phyloP scores from a whole-genome alignment of 2,329 filamentous ascomycete species.

The Fusarium sp. region DNA sequence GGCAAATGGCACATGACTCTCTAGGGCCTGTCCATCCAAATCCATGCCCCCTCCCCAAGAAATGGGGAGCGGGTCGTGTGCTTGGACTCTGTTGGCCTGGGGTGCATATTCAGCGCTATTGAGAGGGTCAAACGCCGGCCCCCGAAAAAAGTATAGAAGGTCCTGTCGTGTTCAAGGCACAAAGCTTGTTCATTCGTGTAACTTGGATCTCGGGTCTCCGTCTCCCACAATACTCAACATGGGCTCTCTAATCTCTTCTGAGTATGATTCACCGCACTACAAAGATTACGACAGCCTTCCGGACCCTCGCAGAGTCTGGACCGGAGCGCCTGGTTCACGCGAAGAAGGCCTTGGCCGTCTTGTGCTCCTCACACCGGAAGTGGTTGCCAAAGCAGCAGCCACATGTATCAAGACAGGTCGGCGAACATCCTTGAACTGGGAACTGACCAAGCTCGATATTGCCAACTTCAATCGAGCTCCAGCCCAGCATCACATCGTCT shows the following conservation, averaged over 20 bases:
- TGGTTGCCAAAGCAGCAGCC: not conserved
- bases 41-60: not conserved
- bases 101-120: not conserved
- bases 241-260: not conserved
- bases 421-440: not conserved
- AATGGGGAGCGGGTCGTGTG: not conserved
- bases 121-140: not conserved
- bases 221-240: not conserved
- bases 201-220: not conserved
- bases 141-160: not conserved
- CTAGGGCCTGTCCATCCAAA: not conserved
- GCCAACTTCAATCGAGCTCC: not conserved
- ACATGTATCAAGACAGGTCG: not conserved
- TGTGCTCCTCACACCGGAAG: not conserved
- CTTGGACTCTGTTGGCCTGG: not conserved
- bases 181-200: not conserved
- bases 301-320: not conserved
- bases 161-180: not conserved
- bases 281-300: not conserved
- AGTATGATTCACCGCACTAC: not conserved
- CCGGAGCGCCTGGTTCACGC: not conserved
- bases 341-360: not conserved
- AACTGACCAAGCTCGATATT: not conserved
- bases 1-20: not conserved
- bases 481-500: not conserved